phyloP scores from a whole-genome alignment of 768 basidiomycete species.

The Tephrocybe sp. region DNA sequence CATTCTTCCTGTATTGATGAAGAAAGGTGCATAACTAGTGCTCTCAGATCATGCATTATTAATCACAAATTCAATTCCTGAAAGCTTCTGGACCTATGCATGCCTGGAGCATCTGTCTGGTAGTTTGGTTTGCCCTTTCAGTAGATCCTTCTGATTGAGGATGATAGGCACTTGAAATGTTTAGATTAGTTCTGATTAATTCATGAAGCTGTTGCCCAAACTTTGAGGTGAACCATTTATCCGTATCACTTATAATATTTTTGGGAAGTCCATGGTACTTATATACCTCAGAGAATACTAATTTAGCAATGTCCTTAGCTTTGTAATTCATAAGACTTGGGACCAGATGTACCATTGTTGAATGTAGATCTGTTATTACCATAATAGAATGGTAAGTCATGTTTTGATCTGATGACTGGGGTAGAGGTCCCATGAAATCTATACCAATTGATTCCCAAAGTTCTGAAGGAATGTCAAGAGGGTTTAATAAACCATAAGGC shows the following conservation, averaged over 20 bases:
- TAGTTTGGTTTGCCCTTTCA: not conserved
- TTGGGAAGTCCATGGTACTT: not conserved
- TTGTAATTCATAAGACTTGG: not conserved
- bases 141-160: not conserved
- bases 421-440: not conserved
- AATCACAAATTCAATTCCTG: not conserved
- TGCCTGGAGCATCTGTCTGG: not conserved
- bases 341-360: not conserved
- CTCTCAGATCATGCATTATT: not conserved
- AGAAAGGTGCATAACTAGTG: too few species aligned
- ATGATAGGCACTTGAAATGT: not conserved
- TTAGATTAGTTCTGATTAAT: not conserved
- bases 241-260: not conserved
- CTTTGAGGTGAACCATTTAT: not conserved
- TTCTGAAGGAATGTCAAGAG: not conserved
- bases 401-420: not conserved
- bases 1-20: not conserved
- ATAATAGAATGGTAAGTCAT: not conserved
- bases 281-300: not conserved
- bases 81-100: not conserved
- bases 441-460: conserved; percentile 1
- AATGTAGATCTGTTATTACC: not conserved
- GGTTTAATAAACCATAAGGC: not conserved
- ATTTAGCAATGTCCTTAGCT: not conserved
- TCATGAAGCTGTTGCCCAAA: not conserved